phyloP scores from a whole-genome alignment of 139 green algal species.

The Ettlia oleoabundans region DNA sequence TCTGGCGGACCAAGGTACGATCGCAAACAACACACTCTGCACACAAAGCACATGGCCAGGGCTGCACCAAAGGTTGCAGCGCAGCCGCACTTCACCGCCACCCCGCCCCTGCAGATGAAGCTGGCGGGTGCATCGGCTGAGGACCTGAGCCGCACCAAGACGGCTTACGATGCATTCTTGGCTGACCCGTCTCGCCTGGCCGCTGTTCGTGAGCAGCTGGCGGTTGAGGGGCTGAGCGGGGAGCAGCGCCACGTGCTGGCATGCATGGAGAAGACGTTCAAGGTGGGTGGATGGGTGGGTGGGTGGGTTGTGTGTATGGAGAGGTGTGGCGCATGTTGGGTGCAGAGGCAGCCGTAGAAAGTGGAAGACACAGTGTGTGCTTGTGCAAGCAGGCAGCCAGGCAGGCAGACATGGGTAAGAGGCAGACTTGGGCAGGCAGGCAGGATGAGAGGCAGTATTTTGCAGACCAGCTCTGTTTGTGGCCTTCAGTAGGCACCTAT shows the following conservation, averaged over 20 bases:
- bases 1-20: conserved; percentile 69
- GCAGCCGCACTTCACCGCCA: not conserved
- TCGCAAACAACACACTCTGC: conserved; percentile 39
- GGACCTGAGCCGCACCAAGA: conserved; percentile 70
- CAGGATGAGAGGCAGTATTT: not conserved
- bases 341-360: too few relatives aligned
- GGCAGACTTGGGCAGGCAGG: too few relatives aligned
- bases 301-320: too few relatives aligned
- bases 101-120: conserved; percentile 37
- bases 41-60: not conserved
- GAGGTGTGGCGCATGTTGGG: too few relatives aligned
- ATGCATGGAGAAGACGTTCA: conserved; percentile 72
- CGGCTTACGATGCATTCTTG: conserved; percentile 72
- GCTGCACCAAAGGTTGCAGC: too few relatives aligned
- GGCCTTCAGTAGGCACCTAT: too few relatives aligned
- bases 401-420: too few relatives aligned
- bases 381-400: too few relatives aligned
- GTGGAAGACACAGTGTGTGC: too few relatives aligned
- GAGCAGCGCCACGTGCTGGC: conserved; percentile 62
- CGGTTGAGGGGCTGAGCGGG: conserved; percentile 23
- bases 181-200: conserved; percentile 55
- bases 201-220: conserved; percentile 47
- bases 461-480: too few relatives aligned
- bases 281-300: not conserved
- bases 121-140: conserved; percentile 45